A percentile compares a stretch with the other conserved stretches of the same genome.
These are phyloP conservation scores for Tinospora cordifolia DNA, from an alignment of 164 flowering plant genomes.

Conservation along the genomic window DNA sequence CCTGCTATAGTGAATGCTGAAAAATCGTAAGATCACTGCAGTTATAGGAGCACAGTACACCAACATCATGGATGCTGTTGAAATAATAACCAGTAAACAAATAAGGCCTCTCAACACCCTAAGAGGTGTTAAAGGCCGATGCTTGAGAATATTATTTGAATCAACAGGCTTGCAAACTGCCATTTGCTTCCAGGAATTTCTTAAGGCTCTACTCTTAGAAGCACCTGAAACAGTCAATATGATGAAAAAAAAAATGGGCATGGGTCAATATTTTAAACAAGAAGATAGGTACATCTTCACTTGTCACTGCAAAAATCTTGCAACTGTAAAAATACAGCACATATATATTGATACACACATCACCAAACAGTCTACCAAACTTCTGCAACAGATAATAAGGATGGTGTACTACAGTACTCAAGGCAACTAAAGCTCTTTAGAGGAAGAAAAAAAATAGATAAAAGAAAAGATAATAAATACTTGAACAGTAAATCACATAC, in stretches of 20 bases:
- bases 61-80: slow-evolving; percentile 66
- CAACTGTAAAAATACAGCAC: too few relatives aligned
- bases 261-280: neutral
- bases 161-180: slow-evolving; percentile 20
- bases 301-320: too few relatives aligned
- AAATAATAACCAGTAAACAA: slow-evolving; percentile 58
- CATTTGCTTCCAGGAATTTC: slow-evolving; percentile 24
- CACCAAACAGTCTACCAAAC: neutral
- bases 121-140: slow-evolving; percentile 44
- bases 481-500: neutral
- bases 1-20: slow-evolving; percentile 71
- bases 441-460: too few relatives aligned
- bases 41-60: slow-evolving; percentile 46
- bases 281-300: neutral
- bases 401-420: neutral
- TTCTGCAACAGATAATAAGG: neutral
- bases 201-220: slow-evolving; percentile 9
- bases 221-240: slow-evolving; percentile 5
- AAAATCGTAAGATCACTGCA: slow-evolving; percentile 40
- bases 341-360: too few relatives aligned
- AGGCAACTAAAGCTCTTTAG: neutral
- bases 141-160: slow-evolving; percentile 25
- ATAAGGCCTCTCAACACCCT: slow-evolving; percentile 61
- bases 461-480: neutral
- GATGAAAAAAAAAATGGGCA: neutral